Base-by-base conservation (phyloP, 352 stramenopile species). In the Phytophthora pini region DNA sequence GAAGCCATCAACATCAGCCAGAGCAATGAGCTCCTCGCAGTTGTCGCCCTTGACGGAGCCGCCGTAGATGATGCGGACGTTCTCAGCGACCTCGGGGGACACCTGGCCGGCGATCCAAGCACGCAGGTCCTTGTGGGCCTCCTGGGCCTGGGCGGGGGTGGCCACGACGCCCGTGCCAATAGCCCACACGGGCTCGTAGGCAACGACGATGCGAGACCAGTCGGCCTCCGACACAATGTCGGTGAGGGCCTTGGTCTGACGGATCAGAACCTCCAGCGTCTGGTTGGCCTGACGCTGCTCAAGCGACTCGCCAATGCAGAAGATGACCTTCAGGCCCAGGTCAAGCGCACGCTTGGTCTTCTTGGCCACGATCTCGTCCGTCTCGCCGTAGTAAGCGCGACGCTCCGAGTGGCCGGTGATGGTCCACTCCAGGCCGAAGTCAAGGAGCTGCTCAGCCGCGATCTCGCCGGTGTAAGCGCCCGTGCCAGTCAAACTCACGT, bases 271-370 rank as follows among this genome's bases (percentile, higher is more conserved):
- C 43, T 91, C 84, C 47, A 94, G 77, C 31, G 88, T 97, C 66
- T 98, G 76, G 61, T 93, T 84, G 48, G 64, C 72, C 74, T 98
- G 73, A 47, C 92, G 80, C 55, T 97, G 61, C 17, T 90, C 79
- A 31, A 98, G 80, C n/a, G 81, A 93, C 79, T 99, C 94, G 43
- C 96, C 96, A 63, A 99, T 97, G 69, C 96, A 99, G 63, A 98
- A 90, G 67, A 99, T 97, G 49, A 97, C 84, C 63, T 88, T 89
- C 7, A 98, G 74, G 22, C 90, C 95, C 29, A 94, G 61, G 60
- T 87, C 77, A 17, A 97, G 58, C 13, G 90, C 92, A 15, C 88
- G 72, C 63, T 90, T 92, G 54, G 91, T 94, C 80, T 98, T 97
- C 40, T 82, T 70, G 57, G 97, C 97, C 61, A 98, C 95, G 57